A percentile compares a stretch with the other conserved stretches of the same genome.
Conservation (phyloP, 2,329 filamentous ascomycete species). For the Fusarium anthophilum region DNA sequence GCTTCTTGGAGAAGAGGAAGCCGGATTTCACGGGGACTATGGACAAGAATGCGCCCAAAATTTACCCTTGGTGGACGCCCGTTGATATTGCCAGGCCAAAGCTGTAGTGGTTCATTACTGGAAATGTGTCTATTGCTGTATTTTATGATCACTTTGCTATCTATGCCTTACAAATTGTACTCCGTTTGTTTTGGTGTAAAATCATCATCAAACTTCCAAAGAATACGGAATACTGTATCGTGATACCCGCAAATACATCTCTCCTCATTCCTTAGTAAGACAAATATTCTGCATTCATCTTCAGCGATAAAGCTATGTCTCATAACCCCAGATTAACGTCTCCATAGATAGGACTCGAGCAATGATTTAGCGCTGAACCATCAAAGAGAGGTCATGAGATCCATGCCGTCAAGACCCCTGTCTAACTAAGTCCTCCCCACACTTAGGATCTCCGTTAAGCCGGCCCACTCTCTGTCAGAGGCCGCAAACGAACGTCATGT, state of each 20-base stretch:
- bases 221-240: background rate
- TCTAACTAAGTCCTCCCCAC: conserved; percentile 20
- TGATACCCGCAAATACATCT: background rate
- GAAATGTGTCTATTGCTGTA: background rate
- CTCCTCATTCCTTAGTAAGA: background rate
- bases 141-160: background rate
- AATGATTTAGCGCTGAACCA: conserved; percentile 1
- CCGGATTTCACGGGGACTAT: conserved; percentile 70
- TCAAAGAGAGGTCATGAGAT: conserved; percentile 16
- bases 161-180: background rate
- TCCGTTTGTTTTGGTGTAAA: background rate
- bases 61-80: conserved; percentile 75
- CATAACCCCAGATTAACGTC: conserved; percentile 12
- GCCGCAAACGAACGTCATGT: conserved; percentile 34
- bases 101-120: conserved; percentile 25
- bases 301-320: background rate
- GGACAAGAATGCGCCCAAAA: conserved; percentile 65
- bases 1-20: conserved; percentile 75
- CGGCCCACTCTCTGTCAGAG: conserved; percentile 24
- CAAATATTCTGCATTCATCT: background rate
- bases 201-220: background rate
- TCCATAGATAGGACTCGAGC: conserved; percentile 7
- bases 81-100: conserved; percentile 46
- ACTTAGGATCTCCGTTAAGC: conserved; percentile 4
- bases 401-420: conserved; percentile 5